Base-by-base conservation (phyloP, 169 alveolate species). In the Plasmodium billcollinsi region DNA sequence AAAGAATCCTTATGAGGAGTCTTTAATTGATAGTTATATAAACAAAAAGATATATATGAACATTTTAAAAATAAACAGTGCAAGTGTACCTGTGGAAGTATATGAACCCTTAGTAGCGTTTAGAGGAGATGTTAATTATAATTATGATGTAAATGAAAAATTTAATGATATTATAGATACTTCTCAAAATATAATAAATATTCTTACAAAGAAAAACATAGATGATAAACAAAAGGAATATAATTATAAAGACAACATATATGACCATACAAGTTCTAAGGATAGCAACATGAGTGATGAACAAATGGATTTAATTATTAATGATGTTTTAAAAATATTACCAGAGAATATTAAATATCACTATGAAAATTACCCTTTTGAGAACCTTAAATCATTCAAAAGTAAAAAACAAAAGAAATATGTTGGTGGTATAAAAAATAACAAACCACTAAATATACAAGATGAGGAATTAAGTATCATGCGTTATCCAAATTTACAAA, bases 91-190 rank as follows among this genome's bases (percentile, higher is more conserved):
- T 21, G 95, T 93, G 15, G 95, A 94, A 73, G 95, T 80, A 21
- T 65, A 88, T 45, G 96, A 94, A 56, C 96, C 96, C 2, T 62
- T 94, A 9, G 90, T 83, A 14, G 91, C 96, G 6, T 94, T 94
- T 62, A 74, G 92, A 5, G 96, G 96, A 2, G 83, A 83, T 45
- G 21, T 56, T 4, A 33, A 69, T 69, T 83, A 83, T 65, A 69
- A 69, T 15, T 69, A 56, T 72, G 83, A 83, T 26, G 4, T 54
- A 3, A 7, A 49, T 11, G 91, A 83, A 26, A 66, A 70, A 15
- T 83, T 83, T n/a, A 47, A 61, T 18, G 62, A 0, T 4, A 69
- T 63, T 6, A 39, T 83, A 1, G 33, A 43, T 7, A 83, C 85
- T 0, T 58, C 58, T 8, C 2, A 67, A 11, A 50, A 3, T 12